phyloP scores from a whole-genome alignment of 176 grass and related monocot genomes.

The Saccharum spontaneum region DNA sequence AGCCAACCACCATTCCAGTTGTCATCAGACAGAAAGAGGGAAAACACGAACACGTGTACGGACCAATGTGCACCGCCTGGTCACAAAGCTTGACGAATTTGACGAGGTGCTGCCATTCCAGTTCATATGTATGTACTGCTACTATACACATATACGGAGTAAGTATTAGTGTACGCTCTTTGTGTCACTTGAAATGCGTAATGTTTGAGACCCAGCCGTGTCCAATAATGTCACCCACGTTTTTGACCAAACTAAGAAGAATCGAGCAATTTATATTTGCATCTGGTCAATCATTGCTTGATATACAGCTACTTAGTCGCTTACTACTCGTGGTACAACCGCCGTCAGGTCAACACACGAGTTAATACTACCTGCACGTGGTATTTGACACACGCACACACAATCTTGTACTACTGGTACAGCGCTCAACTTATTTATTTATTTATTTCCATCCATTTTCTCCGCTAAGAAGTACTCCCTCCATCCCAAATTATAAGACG shows the following conservation, averaged over 20 bases:
- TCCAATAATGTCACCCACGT: too few species aligned
- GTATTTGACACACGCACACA: conserved; percentile 28
- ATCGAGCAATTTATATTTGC: background rate
- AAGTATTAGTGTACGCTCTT: too few species aligned
- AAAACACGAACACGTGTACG: background rate
- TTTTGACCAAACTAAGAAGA: background rate
- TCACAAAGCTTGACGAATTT: too few species aligned
- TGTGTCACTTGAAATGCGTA: too few species aligned
- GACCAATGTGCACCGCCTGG: background rate
- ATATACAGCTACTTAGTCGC: conserved; percentile 4
- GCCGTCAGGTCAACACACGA: conserved; percentile 35
- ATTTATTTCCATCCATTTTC: too few species aligned
- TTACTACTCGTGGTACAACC: background rate
- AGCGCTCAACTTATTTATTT: background rate
- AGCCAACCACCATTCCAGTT: too few species aligned
- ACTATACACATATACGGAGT: too few species aligned
- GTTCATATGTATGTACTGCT: too few species aligned
- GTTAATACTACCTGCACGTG: conserved; percentile 55
- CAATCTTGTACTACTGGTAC: background rate
- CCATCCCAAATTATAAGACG: too few species aligned
- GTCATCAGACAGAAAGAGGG: too few species aligned
- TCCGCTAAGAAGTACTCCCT: too few species aligned
- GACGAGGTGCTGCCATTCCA: background rate
- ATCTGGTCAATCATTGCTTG: background rate
- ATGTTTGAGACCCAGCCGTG: too few species aligned